phyloP scores from a whole-genome alignment of 2,329 filamentous ascomycete species.

The Trichoderma afroharzianum region DNA sequence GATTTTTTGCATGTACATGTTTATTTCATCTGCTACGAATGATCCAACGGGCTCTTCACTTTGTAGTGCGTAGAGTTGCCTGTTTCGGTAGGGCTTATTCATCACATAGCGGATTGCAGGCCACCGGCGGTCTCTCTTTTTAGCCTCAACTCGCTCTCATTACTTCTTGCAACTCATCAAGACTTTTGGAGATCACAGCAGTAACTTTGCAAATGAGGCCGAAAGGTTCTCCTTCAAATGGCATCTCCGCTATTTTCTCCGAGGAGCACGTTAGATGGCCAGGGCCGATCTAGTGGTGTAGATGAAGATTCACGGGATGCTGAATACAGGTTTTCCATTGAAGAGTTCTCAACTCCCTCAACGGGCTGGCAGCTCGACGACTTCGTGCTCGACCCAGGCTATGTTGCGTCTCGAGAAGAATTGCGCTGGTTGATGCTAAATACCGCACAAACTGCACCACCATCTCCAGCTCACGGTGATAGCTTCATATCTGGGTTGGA shows the following conservation, averaged over 20 bases:
- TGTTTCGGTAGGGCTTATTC: neutral
- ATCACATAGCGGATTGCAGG: neutral
- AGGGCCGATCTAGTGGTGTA: neutral
- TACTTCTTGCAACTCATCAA: neutral
- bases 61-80: neutral
- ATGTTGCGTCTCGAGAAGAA: constrained; percentile 6
- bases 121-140: neutral
- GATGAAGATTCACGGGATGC: neutral
- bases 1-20: neutral
- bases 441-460: constrained; percentile 1
- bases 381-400: constrained; percentile 2
- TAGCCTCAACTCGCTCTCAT: neutral
- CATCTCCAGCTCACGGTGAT: neutral
- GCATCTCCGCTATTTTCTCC: neutral
- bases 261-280: neutral
- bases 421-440: constrained; percentile 5
- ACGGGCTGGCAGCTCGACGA: constrained; percentile 9
- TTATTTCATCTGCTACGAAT: neutral
- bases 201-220: neutral
- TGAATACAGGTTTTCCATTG: neutral
- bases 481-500: neutral
- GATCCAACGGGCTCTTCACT: neutral
- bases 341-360: constrained; percentile 10
- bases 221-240: neutral
- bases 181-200: neutral